A percentile compares a stretch with the other conserved stretches of the same genome.
Conservation (phyloP, 2,329 filamentous ascomycete genomes). For the Colletotrichum caudatum region DNA sequence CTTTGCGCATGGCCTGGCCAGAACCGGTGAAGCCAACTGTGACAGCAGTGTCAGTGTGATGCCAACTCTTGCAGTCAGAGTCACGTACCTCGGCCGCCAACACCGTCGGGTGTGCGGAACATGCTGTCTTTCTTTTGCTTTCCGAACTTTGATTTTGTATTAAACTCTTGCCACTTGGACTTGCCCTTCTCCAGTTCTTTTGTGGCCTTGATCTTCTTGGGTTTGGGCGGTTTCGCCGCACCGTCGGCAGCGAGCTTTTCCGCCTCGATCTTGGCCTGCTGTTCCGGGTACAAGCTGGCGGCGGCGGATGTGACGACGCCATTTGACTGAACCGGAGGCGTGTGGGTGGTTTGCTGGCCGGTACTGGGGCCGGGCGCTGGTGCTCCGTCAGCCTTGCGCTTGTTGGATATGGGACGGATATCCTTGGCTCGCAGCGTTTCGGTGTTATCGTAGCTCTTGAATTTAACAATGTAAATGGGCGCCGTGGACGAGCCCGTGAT, state of each 20-base stretch:
- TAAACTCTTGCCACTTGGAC: slow-evolving; percentile 95
- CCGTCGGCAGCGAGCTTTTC: slow-evolving; percentile 73
- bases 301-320: slow-evolving; percentile 67
- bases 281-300: slow-evolving; percentile 68
- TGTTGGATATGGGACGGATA: slow-evolving; percentile 82
- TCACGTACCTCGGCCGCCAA: slow-evolving; percentile 83
- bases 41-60: slow-evolving; percentile 20
- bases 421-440: slow-evolving; percentile 87
- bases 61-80: neutral
- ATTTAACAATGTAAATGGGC: slow-evolving; percentile 94
- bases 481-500: slow-evolving; percentile 93
- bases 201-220: slow-evolving; percentile 92
- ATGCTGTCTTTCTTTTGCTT: slow-evolving; percentile 92
- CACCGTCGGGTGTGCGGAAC: slow-evolving; percentile 91
- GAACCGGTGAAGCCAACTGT: slow-evolving; percentile 96
- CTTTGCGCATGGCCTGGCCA: slow-evolving; percentile 95
- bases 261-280: slow-evolving; percentile 65
- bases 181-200: slow-evolving; percentile 93
- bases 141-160: slow-evolving; percentile 78
- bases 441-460: slow-evolving; percentile 89
- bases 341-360: slow-evolving; percentile 56
- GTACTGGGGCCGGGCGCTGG: slow-evolving; percentile 60
- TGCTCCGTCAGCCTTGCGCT: slow-evolving; percentile 87
- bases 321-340: slow-evolving; percentile 52
- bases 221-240: slow-evolving; percentile 76